Conservation (phyloP, 306 rosid genomes). For the Quercus ilex region DNA sequence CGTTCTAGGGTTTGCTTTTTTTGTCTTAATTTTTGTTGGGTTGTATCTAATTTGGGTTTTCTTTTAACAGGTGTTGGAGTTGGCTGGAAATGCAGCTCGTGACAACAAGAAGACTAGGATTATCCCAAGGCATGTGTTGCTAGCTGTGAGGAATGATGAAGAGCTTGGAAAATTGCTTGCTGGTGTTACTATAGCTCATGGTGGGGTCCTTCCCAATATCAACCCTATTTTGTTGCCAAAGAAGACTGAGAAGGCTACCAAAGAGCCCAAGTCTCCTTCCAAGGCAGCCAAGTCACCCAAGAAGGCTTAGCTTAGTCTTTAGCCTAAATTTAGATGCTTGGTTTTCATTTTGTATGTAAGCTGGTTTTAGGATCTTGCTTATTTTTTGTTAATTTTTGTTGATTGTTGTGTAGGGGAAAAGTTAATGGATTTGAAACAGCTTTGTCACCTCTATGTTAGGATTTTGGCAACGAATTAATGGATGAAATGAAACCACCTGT, state of each 20-base stretch:
- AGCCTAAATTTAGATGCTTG: neutral
- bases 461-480: neutral
- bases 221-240: conserved; percentile 77
- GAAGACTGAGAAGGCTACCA: conserved; percentile 39
- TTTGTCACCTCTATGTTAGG: neutral
- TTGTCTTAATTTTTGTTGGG: neutral
- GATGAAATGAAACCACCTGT: conserved; percentile 31
- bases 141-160: conserved; percentile 83
- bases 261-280: conserved; percentile 68
- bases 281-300: conserved; percentile 69
- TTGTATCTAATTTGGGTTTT: neutral
- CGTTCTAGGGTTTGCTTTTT: neutral
- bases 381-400: neutral
- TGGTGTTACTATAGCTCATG: conserved; percentile 82
- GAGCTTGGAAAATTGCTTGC: conserved; percentile 81
- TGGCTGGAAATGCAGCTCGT: conserved; percentile 93
- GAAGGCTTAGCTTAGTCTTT: conserved; percentile 51
- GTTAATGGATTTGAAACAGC: neutral
- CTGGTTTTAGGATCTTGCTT: conserved; percentile 3
- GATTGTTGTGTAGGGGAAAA: neutral
- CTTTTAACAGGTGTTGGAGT: conserved; percentile 56
- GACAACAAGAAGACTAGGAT: conserved; percentile 85
- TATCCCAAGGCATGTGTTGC: conserved; percentile 63
- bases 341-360: conserved; percentile 32
- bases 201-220: conserved; percentile 85